A percentile compares a stretch with the other conserved stretches of the same genome.
These are phyloP conservation scores for Colletotrichum sp. DNA, from an alignment of 2,329 filamentous ascomycete species.

Conservation along the genomic window DNA sequence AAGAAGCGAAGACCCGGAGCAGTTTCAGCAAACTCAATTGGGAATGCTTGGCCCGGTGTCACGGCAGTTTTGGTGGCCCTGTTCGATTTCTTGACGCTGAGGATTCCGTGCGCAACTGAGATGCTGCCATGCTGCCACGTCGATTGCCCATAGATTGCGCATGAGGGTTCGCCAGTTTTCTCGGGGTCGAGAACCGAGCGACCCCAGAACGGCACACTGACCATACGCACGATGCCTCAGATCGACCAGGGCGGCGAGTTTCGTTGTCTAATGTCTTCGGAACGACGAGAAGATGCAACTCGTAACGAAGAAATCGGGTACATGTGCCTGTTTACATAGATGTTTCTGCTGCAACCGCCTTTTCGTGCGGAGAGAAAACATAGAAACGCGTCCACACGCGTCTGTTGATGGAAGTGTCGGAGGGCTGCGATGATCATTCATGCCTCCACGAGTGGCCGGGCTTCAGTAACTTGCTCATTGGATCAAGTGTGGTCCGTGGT, in stretches of 20 bases:
- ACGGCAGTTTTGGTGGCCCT: constrained; percentile 9
- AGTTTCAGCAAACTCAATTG: constrained; percentile 18
- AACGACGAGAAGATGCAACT: not conserved
- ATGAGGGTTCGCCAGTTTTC: not conserved
- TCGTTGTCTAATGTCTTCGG: not conserved
- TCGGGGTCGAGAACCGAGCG: not conserved
- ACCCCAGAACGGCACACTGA: not conserved
- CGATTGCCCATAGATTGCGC: not conserved
- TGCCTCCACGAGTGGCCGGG: not conserved
- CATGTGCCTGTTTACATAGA: not conserved
- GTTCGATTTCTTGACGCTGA: not conserved
- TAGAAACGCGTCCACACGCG: not conserved
- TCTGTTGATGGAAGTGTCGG: not conserved
- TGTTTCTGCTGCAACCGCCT: not conserved
- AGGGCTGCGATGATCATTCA: constrained; percentile 6
- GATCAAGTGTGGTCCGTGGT: not conserved
- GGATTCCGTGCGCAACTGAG: not conserved
- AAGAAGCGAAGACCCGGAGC: constrained; percentile 2
- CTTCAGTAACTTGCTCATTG: not conserved
- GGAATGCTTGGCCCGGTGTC: constrained; percentile 18
- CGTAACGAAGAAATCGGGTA: not conserved
- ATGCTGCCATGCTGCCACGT: not conserved
- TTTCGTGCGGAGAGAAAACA: not conserved
- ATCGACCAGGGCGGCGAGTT: too few relatives aligned
- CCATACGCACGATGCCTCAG: not conserved